A percentile compares a stretch with the other conserved stretches of the same genome.
phyloP scores from a whole-genome alignment of 129 eudicot genomes.

The Heracleum sosnowskyi region DNA sequence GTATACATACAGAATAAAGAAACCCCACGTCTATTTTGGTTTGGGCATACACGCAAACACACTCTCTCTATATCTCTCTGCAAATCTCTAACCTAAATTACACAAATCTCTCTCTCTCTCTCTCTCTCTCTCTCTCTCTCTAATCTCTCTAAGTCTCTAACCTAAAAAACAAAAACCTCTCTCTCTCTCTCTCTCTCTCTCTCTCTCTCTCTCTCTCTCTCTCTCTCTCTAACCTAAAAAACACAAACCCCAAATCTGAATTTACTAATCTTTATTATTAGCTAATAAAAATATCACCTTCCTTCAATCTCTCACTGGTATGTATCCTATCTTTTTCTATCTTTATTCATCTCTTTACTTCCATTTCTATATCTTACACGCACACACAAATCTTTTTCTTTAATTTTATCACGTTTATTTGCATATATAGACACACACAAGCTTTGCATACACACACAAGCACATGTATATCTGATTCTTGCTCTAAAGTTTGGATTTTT shows the following conservation, averaged over 20 bases:
- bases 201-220: neutral
- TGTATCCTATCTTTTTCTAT: neutral
- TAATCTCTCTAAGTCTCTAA: neutral
- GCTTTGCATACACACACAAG: neutral
- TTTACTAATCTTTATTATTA: neutral
- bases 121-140: neutral
- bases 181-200: neutral
- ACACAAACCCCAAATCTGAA: neutral
- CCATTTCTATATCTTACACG: neutral
- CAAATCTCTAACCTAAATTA: no score
- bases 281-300: slow-evolving; percentile 1
- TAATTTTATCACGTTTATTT: neutral
- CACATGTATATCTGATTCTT: neutral
- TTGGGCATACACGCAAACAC: neutral
- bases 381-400: neutral
- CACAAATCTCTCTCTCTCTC: neutral
- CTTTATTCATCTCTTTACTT: slow-evolving; percentile 4
- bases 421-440: neutral
- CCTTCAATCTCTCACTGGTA: slow-evolving; percentile 14
- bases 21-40: slow-evolving; percentile 2
- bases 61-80: neutral
- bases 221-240: neutral
- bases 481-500: neutral
- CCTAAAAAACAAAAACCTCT: no score
- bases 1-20: neutral